Evolutionary conservation across 345 rosid genomes (phyloP), one percentile per base, ranked within the genome.

Genomic region (Lepidium africanum): DNA sequence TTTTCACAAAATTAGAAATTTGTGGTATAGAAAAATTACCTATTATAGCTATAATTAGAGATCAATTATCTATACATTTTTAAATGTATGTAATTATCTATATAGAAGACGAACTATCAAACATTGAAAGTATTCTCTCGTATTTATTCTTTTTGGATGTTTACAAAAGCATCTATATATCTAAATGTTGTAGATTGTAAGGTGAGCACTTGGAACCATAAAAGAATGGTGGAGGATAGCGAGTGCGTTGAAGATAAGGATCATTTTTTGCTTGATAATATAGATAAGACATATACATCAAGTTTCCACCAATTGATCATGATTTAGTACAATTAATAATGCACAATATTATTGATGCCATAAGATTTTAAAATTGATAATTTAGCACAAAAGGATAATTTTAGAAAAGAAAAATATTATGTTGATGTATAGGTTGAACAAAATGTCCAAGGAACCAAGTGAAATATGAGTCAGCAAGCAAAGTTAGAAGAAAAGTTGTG

Each of bases 391-490:
- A 36, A 33, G 9, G 53, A 19, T 7, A 63, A 7, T 13, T 30
- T 27, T 27, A 0, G 0, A 40, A 38, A 25, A 5, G n/a, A 6
- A 40, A 13, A 54, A 36, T 8, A 23, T 7, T 53, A 1, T 43
- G 27, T 39, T 56, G 51, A 63, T 72, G 38, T 37, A 14, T 64
- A n/a, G 33, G 50, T 74, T 74, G 68, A 74, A 67, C 56, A 60
- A 27, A 36, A 36, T 60, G 67, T 45, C 52, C 14, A 74, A 59
- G 46, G 69, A 45, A 53, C 63, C 56, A 21, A 67, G 74, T 74
- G 78, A 68, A 54, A 55, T 32, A 54, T 68, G 78, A 74, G 65
- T 74, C 78, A 74, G 78, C 74, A 68, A 68, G 63, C 78, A 74
- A 62, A 54, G 58, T 54, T 27, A 12, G 3, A 27, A 35, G 57